These are phyloP conservation scores for Botrytis tulipae DNA, from an alignment of 2,329 filamentous ascomycete species.

Conservation along the genomic window DNA sequence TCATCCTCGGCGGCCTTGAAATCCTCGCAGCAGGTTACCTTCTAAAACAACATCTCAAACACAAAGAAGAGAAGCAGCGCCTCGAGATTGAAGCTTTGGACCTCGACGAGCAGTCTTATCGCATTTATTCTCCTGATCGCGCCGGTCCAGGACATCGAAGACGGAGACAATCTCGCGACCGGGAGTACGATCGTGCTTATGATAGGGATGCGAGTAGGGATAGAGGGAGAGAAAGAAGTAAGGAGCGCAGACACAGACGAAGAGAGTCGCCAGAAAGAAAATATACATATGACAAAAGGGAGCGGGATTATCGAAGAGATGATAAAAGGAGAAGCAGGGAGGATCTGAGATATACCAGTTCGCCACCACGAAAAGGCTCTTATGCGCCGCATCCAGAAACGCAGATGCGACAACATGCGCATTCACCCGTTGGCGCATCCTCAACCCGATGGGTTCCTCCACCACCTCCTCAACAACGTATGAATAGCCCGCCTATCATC, in stretches of 20 bases:
- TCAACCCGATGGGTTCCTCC: constrained; percentile 13
- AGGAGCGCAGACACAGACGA: constrained; percentile 14
- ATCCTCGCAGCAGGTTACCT: constrained; percentile 37
- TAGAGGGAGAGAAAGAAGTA: constrained; percentile 4
- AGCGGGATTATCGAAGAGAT: constrained; percentile 1
- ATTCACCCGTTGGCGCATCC: neutral
- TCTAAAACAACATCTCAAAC: constrained; percentile 35
- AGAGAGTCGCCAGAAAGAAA: constrained; percentile 12
- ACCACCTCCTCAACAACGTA: constrained; percentile 5
- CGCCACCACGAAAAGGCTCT: constrained; percentile 1
- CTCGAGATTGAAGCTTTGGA: constrained; percentile 33
- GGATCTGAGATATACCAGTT: constrained; percentile 10
- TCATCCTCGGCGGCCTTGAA: constrained; percentile 47
- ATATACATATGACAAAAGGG: constrained; percentile 5
- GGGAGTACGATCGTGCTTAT: neutral
- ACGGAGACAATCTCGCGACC: constrained; percentile 13
- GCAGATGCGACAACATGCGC: neutral
- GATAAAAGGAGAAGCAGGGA: constrained; percentile 17
- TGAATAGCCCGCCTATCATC: constrained; percentile 10
- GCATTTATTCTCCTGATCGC: constrained; percentile 20
- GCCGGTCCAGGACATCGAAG: constrained; percentile 14
- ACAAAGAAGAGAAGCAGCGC: constrained; percentile 38
- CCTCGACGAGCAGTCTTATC: constrained; percentile 24
- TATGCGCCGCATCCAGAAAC: constrained; percentile 3
- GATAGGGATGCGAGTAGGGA: neutral